A percentile compares a stretch with the other conserved stretches of the same genome.
Evolutionary conservation across 495 filamentous ascomycete species (phyloP).

Genomic region (Jackrogersella minutella): DNA sequence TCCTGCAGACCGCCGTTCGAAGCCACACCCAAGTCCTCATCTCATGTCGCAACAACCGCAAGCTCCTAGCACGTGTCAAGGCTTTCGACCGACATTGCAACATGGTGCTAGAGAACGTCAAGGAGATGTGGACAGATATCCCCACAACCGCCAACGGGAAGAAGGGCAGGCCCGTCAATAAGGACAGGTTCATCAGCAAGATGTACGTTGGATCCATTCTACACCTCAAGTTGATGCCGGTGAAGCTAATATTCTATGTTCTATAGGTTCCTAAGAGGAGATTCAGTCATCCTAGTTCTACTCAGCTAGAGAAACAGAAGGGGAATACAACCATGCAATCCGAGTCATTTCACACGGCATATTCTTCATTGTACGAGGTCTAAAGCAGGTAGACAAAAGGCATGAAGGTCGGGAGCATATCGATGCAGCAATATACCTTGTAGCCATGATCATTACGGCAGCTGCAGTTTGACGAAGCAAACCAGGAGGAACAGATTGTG

Average conservation of each 20-base stretch:
- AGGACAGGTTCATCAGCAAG: constrained; percentile 98
- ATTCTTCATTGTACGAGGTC: constrained; percentile 4
- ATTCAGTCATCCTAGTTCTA: constrained; percentile 92
- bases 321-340: background rate
- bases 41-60: constrained; percentile 89
- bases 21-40: constrained; percentile 86
- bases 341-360: constrained; percentile 1
- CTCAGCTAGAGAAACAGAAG: constrained; percentile 66
- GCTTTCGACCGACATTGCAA: constrained; percentile 68
- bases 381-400: constrained; percentile 6
- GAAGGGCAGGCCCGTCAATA: constrained; percentile 92
- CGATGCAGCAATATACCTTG: constrained; percentile 10
- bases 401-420: constrained; percentile 11
- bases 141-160: constrained; percentile 76
- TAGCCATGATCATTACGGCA: constrained; percentile 3
- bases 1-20: constrained; percentile 91
- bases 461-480: constrained; percentile 8
- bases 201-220: constrained; percentile 67
- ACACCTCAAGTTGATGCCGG: background rate
- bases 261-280: constrained; percentile 87
- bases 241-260: constrained; percentile 14
- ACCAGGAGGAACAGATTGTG: constrained; percentile 10
- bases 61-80: constrained; percentile 69
- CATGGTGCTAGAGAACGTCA: constrained; percentile 97
- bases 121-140: constrained; percentile 99